Conservation (phyloP, 2,329 filamentous ascomycete genomes). For the Clathrospora elynae region DNA sequence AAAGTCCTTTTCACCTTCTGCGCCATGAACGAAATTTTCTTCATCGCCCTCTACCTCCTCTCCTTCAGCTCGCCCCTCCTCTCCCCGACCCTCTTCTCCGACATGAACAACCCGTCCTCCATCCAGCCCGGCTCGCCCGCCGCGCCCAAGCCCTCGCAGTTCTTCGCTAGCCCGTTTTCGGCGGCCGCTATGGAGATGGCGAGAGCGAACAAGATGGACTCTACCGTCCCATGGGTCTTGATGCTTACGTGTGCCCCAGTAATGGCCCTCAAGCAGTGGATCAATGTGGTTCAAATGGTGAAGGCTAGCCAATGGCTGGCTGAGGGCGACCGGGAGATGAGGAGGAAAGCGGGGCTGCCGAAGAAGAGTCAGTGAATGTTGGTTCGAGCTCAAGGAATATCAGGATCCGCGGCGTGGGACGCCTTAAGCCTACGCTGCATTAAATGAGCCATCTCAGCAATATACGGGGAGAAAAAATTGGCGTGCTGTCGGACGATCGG, state of each 20-base stretch:
- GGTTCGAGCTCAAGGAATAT: no score
- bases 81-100: slow-evolving; percentile 76
- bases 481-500: no score
- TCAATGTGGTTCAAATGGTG: slow-evolving; percentile 92
- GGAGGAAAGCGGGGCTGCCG: slow-evolving; percentile 54
- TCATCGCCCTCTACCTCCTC: slow-evolving; percentile 96
- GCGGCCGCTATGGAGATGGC: slow-evolving; percentile 91
- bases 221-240: slow-evolving; percentile 73
- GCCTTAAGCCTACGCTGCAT: no score
- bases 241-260: slow-evolving; percentile 79
- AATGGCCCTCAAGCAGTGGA: slow-evolving; percentile 89
- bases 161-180: slow-evolving; percentile 89
- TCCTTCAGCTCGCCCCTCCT: slow-evolving; percentile 92
- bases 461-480: no score
- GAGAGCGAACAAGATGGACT: slow-evolving; percentile 78
- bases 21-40: slow-evolving; percentile 91
- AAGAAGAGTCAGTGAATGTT: slow-evolving; percentile 36
- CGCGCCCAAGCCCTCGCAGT: slow-evolving; percentile 68
- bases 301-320: slow-evolving; percentile 92
- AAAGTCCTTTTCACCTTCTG: slow-evolving; percentile 90
- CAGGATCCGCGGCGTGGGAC: no score
- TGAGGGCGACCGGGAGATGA: slow-evolving; percentile 78
- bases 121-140: slow-evolving; percentile 70
- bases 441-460: no score
- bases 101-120: slow-evolving; percentile 61